Base-by-base conservation (phyloP, 331 rosid genomes). In the Stylosanthes scabra region DNA sequence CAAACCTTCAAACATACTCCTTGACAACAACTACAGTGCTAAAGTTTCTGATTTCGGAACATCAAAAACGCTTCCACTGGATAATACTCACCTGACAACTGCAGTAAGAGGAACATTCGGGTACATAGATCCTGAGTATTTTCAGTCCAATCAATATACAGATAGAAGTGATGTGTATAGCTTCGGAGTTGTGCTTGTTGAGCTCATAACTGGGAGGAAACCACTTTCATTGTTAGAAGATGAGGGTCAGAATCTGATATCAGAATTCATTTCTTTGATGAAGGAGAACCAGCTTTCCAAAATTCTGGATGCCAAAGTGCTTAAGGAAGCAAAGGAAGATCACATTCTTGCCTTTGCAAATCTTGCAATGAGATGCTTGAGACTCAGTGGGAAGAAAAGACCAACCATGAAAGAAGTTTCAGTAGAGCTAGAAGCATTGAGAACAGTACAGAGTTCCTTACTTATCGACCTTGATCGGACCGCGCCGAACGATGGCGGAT, bases 121-220 rank as follows among this genome's bases (percentile, higher is more conserved):
- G 13, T 88, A 88, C 83, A 81, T 88, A 7, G 93, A 88, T 74
- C 93, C 93, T 0, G 88, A 80, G 63, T 88, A 88, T 80, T 86
- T 86, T 31, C 89, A 69, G 31, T 82, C 91, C 3, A 73, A 86
- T 66, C 80, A 79, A 20, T 88, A 80, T 41, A 80, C 91, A 1
- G 85, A 88, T 28, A 88, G 60, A 39, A 88, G 93, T 49, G 93
- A 88, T 58, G 90, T 84, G 10, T 86, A 88, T 11, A 86, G 93
- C 66, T 88, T 81, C 34, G 90, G 89, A 9, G 89, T 88, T 40
- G 83, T 85, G 3, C 86, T 88, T 28, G 86, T 84, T 4, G 91
- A 88, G 71, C 75, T 88, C 37, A 49, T 88, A n/a, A 84, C 85
- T 0, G 89, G 87, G 16, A 64, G 68, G 72, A 84, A 66, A 62